A percentile compares a stretch with the other conserved stretches of the same genome.
Conservation (phyloP, 768 basidiomycete genomes). For the Rhodotorula kratochvilovae region DNA sequence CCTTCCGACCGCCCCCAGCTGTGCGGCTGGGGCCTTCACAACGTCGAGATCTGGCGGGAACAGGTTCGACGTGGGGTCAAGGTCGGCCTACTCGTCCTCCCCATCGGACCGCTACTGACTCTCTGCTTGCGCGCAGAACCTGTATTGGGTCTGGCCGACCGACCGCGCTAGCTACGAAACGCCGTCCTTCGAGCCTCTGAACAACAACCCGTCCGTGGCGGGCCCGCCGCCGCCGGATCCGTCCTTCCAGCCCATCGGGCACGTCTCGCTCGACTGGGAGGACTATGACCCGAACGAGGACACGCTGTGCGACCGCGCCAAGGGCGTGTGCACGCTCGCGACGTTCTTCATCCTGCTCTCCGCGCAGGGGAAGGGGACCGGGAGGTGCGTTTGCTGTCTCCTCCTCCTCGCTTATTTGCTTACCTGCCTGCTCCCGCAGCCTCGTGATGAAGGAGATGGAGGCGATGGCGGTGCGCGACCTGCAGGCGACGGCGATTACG, state of each 20-base stretch:
- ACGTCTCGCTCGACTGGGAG: slow-evolving; percentile 30
- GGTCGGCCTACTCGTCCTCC: slow-evolving; percentile 3
- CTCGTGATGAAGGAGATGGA: slow-evolving; percentile 31
- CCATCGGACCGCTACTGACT: not conserved
- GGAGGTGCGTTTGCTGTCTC: slow-evolving; percentile 1
- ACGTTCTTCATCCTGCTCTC: slow-evolving; percentile 21
- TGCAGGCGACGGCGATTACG: slow-evolving; percentile 6
- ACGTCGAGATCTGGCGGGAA: slow-evolving; percentile 15
- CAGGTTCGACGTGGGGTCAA: not conserved
- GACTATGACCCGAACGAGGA: slow-evolving; percentile 17
- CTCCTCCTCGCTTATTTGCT: no score
- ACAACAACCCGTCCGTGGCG: not conserved
- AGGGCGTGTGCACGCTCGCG: slow-evolving; percentile 12
- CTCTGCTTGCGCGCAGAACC: not conserved
- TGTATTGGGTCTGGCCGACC: slow-evolving; percentile 29
- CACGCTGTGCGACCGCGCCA: not conserved
- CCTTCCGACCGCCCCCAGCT: slow-evolving; percentile 14
- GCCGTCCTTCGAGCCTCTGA: not conserved
- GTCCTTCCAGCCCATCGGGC: slow-evolving; percentile 18
- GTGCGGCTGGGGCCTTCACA: slow-evolving; percentile 21
- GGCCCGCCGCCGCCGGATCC: slow-evolving; percentile 24
- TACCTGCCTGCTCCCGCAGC: not conserved
- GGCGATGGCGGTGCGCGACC: not conserved
- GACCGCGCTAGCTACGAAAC: not conserved
- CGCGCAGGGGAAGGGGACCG: slow-evolving; percentile 25